Evolutionary conservation across 805 yeast genomes (phyloP), one percentile per base, ranked within the genome.

Genomic region (Wickerhamomyces bisporus): DNA sequence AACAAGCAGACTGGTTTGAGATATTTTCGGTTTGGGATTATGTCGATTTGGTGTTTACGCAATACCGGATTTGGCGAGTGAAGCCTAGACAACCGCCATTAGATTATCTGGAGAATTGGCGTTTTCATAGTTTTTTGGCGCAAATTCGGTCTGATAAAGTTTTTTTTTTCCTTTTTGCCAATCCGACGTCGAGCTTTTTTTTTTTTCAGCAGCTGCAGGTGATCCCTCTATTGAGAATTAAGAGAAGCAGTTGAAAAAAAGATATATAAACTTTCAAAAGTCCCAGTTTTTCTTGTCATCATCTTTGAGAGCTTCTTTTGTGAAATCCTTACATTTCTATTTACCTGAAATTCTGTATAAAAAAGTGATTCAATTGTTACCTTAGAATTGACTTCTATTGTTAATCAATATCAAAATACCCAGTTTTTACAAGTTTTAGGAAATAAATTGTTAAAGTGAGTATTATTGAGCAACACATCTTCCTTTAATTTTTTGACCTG

Each of bases 381-480:
- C 32, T 30, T 30, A 30, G 32, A 30, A 30, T 30, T 30, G 32
- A 30, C 32, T 30, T 30, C 37, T 23, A 34, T 34, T 34, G 32
- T 34, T 20, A 20, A 34, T 34, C 27, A 27, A 26, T 26, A 26
- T 19, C 32, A 27, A 27, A 18, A 34, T 34, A 34, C 37, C 37
- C 37, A 27, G 16, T 34, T 34, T 20, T 23, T 9, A 17, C n/a
- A 34, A n/a, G 14, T 33, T 34, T 28, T 35, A 32, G 39, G 44
- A 41, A 41, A 44, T 44, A 40, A 43, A 32, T 36, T 40, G 43
- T 39, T 26, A 35, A 34, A 32, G 45, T 38, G 30, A 38, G 41
- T 42, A 29, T 21, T n/a, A n/a, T n/a, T n/a, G n/a, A n/a, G n/a
- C n/a, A n/a, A n/a, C n/a, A n/a, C n/a, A n/a, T n/a, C n/a, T n/a